A percentile compares a stretch with the other conserved stretches of the same genome.
These are phyloP conservation scores for Sclerotinia glacialis DNA, from an alignment of 2,329 filamentous ascomycete genomes.

Conservation along the genomic window DNA sequence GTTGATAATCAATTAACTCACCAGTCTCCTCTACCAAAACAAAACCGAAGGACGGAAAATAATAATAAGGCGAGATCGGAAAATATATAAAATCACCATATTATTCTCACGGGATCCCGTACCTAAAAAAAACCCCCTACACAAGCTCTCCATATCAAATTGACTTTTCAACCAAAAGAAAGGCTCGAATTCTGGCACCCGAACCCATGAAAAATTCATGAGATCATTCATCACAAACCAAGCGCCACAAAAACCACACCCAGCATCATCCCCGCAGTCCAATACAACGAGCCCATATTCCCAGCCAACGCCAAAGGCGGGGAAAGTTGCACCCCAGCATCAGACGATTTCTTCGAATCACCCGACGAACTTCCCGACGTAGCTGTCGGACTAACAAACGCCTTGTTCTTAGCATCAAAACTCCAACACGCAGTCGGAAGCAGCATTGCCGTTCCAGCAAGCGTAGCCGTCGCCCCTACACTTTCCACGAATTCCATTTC, in stretches of 20 bases:
- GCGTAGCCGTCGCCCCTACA: background rate
- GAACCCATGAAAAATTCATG: background rate
- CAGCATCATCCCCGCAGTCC: background rate
- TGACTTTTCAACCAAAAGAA: no score
- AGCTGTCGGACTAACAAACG: constrained; percentile 1
- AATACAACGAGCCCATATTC: background rate
- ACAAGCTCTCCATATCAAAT: no score
- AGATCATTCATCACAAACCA: background rate
- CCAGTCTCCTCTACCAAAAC: no score
- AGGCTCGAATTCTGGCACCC: no score
- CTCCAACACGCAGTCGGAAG: constrained; percentile 17
- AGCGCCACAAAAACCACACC: constrained; percentile 7
- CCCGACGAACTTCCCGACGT: background rate
- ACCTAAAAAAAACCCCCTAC: no score
- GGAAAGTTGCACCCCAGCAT: background rate
- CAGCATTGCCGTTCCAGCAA: background rate
- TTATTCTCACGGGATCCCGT: no score
- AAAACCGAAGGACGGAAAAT: no score
- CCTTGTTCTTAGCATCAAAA: background rate
- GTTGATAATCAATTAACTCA: no score
- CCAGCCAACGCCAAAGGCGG: background rate
- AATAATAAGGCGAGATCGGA: no score
- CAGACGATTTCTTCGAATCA: background rate
- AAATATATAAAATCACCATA: no score
- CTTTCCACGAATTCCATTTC: background rate